A percentile compares a stretch with the other conserved stretches of the same genome.
These are phyloP conservation scores for Gloeophyllum trabeum DNA, from an alignment of 768 basidiomycete genomes.

Conservation along the genomic window DNA sequence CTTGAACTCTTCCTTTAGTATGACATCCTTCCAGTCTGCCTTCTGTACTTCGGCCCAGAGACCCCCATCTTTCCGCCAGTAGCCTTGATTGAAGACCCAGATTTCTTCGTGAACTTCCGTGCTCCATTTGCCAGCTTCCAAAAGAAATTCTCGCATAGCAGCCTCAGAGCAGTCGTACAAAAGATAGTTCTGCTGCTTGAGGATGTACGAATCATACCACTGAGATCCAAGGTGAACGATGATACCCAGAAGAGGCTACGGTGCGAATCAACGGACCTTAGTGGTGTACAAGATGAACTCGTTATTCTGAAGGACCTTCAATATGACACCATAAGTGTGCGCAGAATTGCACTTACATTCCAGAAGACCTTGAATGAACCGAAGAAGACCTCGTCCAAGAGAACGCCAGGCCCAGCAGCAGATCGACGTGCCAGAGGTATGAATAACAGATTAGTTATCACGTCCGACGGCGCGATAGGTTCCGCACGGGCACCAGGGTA, in stretches of 20 bases:
- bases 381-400: constrained; percentile 38
- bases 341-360: constrained; percentile 31
- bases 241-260: too few species aligned
- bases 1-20: constrained; percentile 60
- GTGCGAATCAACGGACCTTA: constrained; percentile 33
- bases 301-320: constrained; percentile 25
- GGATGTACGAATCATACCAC: too few species aligned
- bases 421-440: constrained; percentile 30
- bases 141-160: constrained; percentile 35
- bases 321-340: background rate
- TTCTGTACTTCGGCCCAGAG: constrained; percentile 56
- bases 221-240: too few species aligned
- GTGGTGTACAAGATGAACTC: constrained; percentile 45
- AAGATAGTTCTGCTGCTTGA: constrained; percentile 34
- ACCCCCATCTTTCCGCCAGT: constrained; percentile 49
- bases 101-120: constrained; percentile 56
- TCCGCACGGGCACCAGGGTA: constrained; percentile 37
- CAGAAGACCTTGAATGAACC: constrained; percentile 46
- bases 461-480: constrained; percentile 34
- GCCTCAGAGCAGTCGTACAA: constrained; percentile 54
- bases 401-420: constrained; percentile 34
- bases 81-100: constrained; percentile 66
- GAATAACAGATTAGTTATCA: constrained; percentile 40
- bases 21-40: constrained; percentile 61
- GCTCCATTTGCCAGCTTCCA: constrained; percentile 38